These are phyloP conservation scores for Trypanosoma mega DNA, from an alignment of 208 protist species.

Conservation along the genomic window DNA sequence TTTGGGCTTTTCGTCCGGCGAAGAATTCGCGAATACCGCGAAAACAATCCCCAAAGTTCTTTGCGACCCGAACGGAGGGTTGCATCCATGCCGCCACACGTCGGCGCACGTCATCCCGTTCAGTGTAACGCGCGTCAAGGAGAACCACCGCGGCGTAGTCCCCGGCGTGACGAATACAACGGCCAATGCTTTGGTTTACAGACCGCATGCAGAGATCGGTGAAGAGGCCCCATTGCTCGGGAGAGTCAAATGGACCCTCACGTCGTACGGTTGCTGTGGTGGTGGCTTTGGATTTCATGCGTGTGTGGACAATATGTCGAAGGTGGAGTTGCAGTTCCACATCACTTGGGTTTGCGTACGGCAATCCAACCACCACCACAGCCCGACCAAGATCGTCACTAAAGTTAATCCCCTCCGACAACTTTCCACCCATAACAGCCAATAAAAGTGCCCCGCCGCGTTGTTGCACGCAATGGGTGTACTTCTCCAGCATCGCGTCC, in stretches of 20 bases:
- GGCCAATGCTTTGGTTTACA: conserved; percentile 96
- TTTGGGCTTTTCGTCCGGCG: not conserved
- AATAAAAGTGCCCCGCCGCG: conserved; percentile 89
- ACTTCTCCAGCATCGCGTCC: conserved; percentile 52
- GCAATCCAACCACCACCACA: conserved; percentile 95
- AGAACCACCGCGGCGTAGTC: conserved; percentile 96
- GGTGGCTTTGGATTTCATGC: conserved; percentile 3
- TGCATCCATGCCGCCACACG: conserved; percentile 67
- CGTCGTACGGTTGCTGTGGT: not conserved
- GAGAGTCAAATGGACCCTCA: conserved; percentile 30
- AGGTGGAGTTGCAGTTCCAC: conserved; percentile 89
- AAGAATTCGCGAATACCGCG: conserved; percentile 68
- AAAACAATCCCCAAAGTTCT: conserved; percentile 73
- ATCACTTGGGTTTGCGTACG: conserved; percentile 93
- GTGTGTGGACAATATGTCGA: conserved; percentile 53
- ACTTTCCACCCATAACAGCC: conserved; percentile 95
- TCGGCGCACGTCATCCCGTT: conserved; percentile 43
- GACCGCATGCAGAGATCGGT: conserved; percentile 94
- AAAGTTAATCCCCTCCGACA: conserved; percentile 99
- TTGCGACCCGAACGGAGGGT: conserved; percentile 41
- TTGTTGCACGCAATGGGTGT: conserved; percentile 32
- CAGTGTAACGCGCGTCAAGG: conserved; percentile 87
- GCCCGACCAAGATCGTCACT: conserved; percentile 92
- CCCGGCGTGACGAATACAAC: conserved; percentile 91
- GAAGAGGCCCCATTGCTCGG: conserved; percentile 74